Percentiles rank a stretch among this genome's conserved stretches.
These are phyloP conservation scores for Golubevia pallescens DNA, from an alignment of 1,284 basidiomycete species.

Conservation along the genomic window DNA sequence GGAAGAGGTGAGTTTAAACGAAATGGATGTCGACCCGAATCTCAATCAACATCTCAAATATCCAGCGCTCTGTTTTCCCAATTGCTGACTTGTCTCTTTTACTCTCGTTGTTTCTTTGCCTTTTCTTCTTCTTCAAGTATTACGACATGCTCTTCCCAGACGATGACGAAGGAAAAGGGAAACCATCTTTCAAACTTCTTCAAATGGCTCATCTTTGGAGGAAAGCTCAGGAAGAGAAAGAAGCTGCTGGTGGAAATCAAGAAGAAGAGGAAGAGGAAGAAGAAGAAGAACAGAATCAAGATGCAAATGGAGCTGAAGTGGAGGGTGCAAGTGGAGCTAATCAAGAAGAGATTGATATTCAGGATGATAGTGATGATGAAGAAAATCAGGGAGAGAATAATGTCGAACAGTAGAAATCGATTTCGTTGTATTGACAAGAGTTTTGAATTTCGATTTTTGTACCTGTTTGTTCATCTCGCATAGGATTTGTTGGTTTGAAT, in stretches of 20 bases:
- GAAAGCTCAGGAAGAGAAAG: neutral
- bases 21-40: too few relatives aligned
- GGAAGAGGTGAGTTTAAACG: constrained; percentile 36
- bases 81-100: neutral
- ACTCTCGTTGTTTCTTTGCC: neutral
- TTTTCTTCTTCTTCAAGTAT: too few relatives aligned
- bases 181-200: constrained; percentile 53
- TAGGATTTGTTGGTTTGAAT: too few relatives aligned
- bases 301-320: too few relatives aligned
- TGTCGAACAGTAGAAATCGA: too few relatives aligned
- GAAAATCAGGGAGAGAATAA: too few relatives aligned
- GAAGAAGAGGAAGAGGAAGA: neutral
- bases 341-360: neutral
- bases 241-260: neutral
- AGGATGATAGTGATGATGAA: too few relatives aligned
- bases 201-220: constrained; percentile 54
- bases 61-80: too few relatives aligned
- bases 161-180: constrained; percentile 47
- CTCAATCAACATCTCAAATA: too few relatives aligned
- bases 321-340: neutral
- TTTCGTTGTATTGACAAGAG: too few relatives aligned
- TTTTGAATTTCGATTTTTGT: too few relatives aligned
- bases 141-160: constrained; percentile 63
- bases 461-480: too few relatives aligned
- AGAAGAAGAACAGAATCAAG: neutral